Evolutionary conservation across 768 basidiomycete genomes (phyloP).

Genomic region (Suillus decipiens): DNA sequence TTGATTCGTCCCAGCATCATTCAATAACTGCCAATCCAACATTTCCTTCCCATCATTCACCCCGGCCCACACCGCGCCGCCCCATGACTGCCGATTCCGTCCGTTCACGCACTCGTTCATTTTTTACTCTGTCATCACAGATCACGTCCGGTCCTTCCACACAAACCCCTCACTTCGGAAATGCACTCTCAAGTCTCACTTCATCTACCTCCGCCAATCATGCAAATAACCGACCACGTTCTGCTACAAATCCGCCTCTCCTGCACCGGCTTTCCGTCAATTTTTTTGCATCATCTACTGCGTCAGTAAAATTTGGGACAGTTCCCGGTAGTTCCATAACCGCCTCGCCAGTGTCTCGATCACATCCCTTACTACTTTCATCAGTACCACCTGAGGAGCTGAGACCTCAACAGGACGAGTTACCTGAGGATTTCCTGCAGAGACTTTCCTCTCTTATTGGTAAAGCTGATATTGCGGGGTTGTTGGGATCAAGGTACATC

Average conservation of each 20-base stretch:
- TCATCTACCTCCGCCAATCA: slow-evolving; percentile 22
- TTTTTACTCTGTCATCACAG: slow-evolving; percentile 30
- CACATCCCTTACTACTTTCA: slow-evolving; percentile 47
- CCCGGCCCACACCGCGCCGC: slow-evolving; percentile 29
- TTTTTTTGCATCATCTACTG: slow-evolving; percentile 52
- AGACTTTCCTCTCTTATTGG: slow-evolving; percentile 65
- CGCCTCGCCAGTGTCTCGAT: slow-evolving; percentile 34
- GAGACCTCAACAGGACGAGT: slow-evolving; percentile 62
- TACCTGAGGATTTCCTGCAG: slow-evolving; percentile 66
- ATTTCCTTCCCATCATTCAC: slow-evolving; percentile 18
- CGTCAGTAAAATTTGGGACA: slow-evolving; percentile 28
- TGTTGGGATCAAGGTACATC: slow-evolving; percentile 78
- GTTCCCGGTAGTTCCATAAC: slow-evolving; percentile 14
- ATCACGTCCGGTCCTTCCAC: slow-evolving; percentile 17
- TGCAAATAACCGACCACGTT: slow-evolving; percentile 44
- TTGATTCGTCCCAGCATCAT: slow-evolving; percentile 16
- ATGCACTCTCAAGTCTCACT: slow-evolving; percentile 17
- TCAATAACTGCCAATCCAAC: slow-evolving; percentile 22
- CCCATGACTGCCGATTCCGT: slow-evolving; percentile 47
- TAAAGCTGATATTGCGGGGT: slow-evolving; percentile 76
- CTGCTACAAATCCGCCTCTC: slow-evolving; percentile 68
- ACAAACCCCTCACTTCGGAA: slow-evolving; percentile 13
- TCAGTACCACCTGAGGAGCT: slow-evolving; percentile 48
- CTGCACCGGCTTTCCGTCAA: slow-evolving; percentile 71
- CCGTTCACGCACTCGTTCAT: slow-evolving; percentile 30